Base-by-base conservation (phyloP, 108 stramenopile species). In the Conticribra weissflogii region DNA sequence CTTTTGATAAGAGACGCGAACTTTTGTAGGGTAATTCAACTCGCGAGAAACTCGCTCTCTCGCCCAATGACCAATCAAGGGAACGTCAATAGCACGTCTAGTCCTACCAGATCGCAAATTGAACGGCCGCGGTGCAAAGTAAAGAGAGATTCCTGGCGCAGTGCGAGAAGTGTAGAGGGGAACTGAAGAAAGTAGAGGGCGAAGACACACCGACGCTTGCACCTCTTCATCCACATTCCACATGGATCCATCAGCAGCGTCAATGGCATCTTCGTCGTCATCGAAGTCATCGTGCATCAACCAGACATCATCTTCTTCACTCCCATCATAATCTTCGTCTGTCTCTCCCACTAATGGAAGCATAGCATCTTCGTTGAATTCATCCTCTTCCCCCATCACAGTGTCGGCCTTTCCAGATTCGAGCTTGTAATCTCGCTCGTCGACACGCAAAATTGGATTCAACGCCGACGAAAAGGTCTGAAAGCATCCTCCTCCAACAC, bases 1-100 rank as follows among this genome's bases (percentile, higher is more conserved):
- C 84, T 98, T 98, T 82, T 99, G 99, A 74, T 99, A 99, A 21
- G 95, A 96, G 9, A 98, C 98, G 16, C 98, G 88, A 61, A 98
- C 99, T 86, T 99, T 99, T 53, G 95, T 96, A 1, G 99, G 99
- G 83, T 98, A 96, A 49, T 97, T 96, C 60, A 88, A 45, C 71
- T 94, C 90, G 41, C 90, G 83, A 14, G 90, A 89, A 17, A 94
- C 90, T 31, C 93, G 85, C 61, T 94, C 93, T 53, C 86, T 88
- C 49, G 83, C 86, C 99, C 99, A 99, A 62, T 96, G 91, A 24
- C 94, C 92, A 59, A 98, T 98, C 32, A 98, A 87, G 19, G 97
- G 98, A 28, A 99, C 91, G 72, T 99, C 99, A 66, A 96, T 90
- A 7, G 90, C 86, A 16, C 99, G 94, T 49, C 97, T 79, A 8